Conservation (phyloP, 805 yeast genomes). For the Grigorovia transvaalensis region DNA sequence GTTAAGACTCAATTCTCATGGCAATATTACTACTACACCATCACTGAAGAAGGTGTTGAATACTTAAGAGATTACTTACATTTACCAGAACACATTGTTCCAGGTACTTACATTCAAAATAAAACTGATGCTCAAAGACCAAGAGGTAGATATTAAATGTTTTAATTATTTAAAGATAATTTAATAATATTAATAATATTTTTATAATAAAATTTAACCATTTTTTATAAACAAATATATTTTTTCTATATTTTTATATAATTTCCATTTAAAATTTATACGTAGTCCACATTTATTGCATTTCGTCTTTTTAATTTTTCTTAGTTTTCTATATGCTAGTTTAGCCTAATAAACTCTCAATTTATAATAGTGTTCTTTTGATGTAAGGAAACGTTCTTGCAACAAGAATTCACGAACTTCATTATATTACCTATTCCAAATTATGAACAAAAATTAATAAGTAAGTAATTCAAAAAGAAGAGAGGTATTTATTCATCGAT, state of each 20-base stretch:
- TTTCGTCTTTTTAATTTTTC: neutral
- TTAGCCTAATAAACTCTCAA: too few species aligned
- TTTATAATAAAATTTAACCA: neutral
- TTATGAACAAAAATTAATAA: too few species aligned
- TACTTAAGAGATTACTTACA: constrained; percentile 96
- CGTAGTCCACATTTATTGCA: neutral
- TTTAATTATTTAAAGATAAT: constrained; percentile 1
- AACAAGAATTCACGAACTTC: too few species aligned
- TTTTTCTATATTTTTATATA: neutral
- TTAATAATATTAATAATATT: neutral
- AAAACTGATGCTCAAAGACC: constrained; percentile 70
- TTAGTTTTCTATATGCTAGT: too few species aligned
- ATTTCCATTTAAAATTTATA: neutral
- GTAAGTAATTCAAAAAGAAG: neutral
- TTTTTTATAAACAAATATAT: neutral
- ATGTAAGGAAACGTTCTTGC: too few species aligned
- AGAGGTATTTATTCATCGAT: neutral
- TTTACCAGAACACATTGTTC: constrained; percentile 97
- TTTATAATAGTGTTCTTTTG: too few species aligned
- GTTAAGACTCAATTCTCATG: constrained; percentile 99
- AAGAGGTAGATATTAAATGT: constrained; percentile 37
- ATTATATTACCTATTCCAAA: too few species aligned
- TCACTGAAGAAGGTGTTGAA: constrained; percentile 99
- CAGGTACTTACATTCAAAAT: constrained; percentile 94
- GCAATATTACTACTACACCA: constrained; percentile 99